These are phyloP conservation scores for Trypanosoma avium DNA, from an alignment of 208 protist genomes.

Conservation along the genomic window DNA sequence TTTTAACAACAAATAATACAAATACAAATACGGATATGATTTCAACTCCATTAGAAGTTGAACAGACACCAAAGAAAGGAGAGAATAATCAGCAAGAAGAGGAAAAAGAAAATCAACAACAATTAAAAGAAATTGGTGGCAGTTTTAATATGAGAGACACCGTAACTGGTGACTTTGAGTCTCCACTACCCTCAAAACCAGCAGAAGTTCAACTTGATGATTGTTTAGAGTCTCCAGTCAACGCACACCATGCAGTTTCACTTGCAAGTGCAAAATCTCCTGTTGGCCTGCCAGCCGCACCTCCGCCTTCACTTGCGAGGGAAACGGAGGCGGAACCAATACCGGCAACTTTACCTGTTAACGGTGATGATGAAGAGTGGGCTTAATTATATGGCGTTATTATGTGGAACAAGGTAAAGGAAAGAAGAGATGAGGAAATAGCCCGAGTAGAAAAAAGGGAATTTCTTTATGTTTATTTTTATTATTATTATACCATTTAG, in stretches of 20 bases:
- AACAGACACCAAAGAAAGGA: background rate
- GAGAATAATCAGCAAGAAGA: background rate
- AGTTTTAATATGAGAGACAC: background rate
- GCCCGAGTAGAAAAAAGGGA: constrained; percentile 2
- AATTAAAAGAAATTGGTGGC: background rate
- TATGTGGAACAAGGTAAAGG: background rate
- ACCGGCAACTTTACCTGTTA: background rate
- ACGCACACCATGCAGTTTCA: background rate
- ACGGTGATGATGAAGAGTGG: constrained; percentile 4
- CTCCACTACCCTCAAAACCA: constrained; percentile 2
- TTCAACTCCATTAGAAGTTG: background rate
- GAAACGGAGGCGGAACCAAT: background rate
- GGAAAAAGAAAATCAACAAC: background rate
- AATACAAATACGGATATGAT: constrained; percentile 5
- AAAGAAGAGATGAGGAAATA: background rate
- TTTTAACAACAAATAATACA: background rate
- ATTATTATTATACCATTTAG: background rate
- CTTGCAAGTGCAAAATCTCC: background rate
- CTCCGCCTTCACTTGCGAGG: constrained; percentile 12
- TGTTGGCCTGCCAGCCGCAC: background rate
- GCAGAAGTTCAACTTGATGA: background rate
- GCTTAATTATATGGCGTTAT: background rate
- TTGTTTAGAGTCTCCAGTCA: background rate
- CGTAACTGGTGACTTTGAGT: background rate
- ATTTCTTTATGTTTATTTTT: background rate